These are phyloP conservation scores for Quercus aquifolioides DNA, from an alignment of 306 rosid genomes.

Conservation along the genomic window DNA sequence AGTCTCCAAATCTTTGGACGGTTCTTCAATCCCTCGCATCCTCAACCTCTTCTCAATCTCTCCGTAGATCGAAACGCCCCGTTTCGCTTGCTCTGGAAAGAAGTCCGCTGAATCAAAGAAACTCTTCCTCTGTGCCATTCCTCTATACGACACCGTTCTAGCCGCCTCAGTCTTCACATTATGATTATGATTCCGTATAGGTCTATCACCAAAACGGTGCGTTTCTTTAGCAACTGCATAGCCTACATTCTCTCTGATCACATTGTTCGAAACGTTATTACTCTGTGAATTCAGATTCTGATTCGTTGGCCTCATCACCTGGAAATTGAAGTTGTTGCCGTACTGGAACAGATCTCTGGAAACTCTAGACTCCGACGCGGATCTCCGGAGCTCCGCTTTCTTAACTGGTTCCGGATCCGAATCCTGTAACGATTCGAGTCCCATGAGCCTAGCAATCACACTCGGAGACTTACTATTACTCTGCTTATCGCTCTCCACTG, in stretches of 20 bases:
- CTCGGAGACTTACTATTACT: conserved; percentile 81
- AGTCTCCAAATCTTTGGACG: conserved; percentile 69
- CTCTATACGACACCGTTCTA: conserved; percentile 34
- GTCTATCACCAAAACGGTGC: conserved; percentile 28
- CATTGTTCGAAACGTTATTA: conserved; percentile 24
- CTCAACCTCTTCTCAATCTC: conserved; percentile 69
- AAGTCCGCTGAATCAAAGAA: conserved; percentile 79
- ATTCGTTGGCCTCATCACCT: conserved; percentile 37
- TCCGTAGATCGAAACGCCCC: conserved; percentile 46
- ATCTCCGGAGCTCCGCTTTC: conserved; percentile 72
- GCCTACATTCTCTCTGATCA: conserved; percentile 12
- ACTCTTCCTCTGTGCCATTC: conserved; percentile 67
- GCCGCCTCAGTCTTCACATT: conserved; percentile 25
- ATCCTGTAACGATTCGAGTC: conserved; percentile 59
- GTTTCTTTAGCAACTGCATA: not conserved
- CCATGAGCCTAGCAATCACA: conserved; percentile 90
- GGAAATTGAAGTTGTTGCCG: conserved; percentile 28
- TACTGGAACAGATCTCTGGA: conserved; percentile 59
- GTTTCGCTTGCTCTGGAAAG: conserved; percentile 69
- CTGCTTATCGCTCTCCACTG: conserved; percentile 47
- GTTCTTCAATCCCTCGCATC: conserved; percentile 78
- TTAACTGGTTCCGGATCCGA: conserved; percentile 52
- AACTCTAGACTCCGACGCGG: conserved; percentile 86
- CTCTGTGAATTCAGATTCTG: conserved; percentile 24
- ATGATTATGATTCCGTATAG: conserved; percentile 34